Conservation (phyloP, 2,329 filamentous ascomycete genomes). For the Pestalotiopsis sp. region DNA sequence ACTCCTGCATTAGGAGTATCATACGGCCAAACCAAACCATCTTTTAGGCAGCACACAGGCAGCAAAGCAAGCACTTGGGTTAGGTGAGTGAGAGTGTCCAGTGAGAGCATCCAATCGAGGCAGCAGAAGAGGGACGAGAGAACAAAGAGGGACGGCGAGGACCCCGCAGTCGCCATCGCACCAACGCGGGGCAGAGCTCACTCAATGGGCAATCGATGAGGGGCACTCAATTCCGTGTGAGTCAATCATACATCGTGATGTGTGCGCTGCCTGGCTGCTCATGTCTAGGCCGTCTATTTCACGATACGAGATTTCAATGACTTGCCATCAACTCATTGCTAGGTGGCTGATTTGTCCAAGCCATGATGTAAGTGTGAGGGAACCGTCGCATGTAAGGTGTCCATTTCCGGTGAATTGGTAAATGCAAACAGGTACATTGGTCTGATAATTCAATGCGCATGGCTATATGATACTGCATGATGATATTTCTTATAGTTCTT, state of each 20-base stretch:
- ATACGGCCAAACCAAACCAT: not conserved
- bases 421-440: too few species aligned
- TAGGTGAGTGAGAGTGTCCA: slow-evolving; percentile 4
- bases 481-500: too few species aligned
- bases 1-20: not conserved
- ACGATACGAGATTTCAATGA: not conserved
- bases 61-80: slow-evolving; percentile 7
- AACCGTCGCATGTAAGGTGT: not conserved
- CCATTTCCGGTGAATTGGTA: too few species aligned
- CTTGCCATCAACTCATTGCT: not conserved
- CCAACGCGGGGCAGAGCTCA: not conserved
- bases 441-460: too few species aligned
- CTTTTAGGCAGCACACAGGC: not conserved
- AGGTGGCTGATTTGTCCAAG: not conserved
- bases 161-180: not conserved
- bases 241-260: not conserved
- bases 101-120: slow-evolving; percentile 5
- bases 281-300: not conserved
- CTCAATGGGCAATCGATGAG: not conserved
- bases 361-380: not conserved
- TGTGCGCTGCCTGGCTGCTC: not conserved
- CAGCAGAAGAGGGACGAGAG: not conserved
- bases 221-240: not conserved
- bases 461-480: too few species aligned
- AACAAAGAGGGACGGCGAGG: not conserved